Base-by-base conservation (phyloP, 257 asterid genomes). In the Nicotiana undulata region DNA sequence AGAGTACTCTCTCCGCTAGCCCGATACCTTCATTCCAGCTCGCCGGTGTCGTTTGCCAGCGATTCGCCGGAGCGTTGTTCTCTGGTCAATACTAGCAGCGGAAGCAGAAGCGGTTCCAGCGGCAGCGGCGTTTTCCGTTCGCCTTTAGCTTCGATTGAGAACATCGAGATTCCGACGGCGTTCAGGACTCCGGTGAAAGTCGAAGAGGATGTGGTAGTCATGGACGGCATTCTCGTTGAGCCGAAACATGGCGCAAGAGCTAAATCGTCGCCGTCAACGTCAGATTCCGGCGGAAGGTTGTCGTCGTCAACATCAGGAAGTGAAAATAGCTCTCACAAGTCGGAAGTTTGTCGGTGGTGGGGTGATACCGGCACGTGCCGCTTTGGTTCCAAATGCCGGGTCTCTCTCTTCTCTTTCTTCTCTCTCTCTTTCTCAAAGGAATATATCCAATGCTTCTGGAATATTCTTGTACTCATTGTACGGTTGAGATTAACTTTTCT, bases 191-290 rank as follows among this genome's bases (percentile, higher is more conserved):
- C 91, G 79, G 81, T 89, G 86, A 91, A 90, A 84, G 86, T 87
- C 15, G 95, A 91, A 90, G 97, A 94, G 85, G 97, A 90, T 61
- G 97, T 91, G 59, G 82, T 92, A 58, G 95, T 94, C 31, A 92
- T 92, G 95, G 97, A 92, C 83, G 97, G 97, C 76, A 87, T 92
- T 86, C 90, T 91, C 52, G 87, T 91, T 12, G 86, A 86, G 77
- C 77, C 86, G 83, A 83, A 79, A 24, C 37, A 44, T 46, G 85
- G 80, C 72, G 75, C 75, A 58, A 58, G 77, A 78, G 31, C 29
- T 17, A 88, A 87, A 80, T 44, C 60, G 88, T 85, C 88, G 80
- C 28, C 82, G 26, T 31, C 79, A 65, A 59, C 90, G 60, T 83
- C 84, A 11, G 90, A 81, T 53, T 85, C 91, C 49, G 79, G 56